phyloP scores from a whole-genome alignment of 1,284 basidiomycete species.

The Tylopilus sp. region DNA sequence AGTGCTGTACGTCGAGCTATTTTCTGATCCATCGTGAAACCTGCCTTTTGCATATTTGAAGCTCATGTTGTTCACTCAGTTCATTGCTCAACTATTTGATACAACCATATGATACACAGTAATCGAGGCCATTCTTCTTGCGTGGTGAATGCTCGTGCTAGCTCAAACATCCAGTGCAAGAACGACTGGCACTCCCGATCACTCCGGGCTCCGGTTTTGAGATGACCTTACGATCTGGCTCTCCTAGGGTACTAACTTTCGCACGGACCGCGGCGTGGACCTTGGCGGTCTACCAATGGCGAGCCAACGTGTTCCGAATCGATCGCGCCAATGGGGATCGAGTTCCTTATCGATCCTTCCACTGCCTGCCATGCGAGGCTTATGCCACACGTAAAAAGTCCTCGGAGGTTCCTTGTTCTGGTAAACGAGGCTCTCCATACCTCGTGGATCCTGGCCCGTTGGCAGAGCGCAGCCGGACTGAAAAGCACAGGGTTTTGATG shows the following conservation, averaged over 20 bases:
- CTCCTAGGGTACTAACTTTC: not conserved
- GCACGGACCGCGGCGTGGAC: not conserved
- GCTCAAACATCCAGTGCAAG: constrained; percentile 2
- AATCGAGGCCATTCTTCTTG: not conserved
- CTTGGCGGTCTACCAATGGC: constrained; percentile 12
- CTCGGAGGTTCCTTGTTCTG: not conserved
- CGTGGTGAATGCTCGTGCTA: not conserved
- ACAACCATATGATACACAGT: not conserved
- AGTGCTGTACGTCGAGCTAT: not conserved
- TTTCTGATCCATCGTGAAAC: not conserved
- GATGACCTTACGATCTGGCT: not conserved
- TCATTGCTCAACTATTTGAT: not conserved
- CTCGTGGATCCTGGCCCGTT: constrained; percentile 26
- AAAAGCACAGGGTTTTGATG: constrained; percentile 15
- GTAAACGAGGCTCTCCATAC: constrained; percentile 3
- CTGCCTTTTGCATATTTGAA: not conserved
- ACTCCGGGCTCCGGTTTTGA: not conserved
- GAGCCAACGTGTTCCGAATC: not conserved
- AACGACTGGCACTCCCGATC: not conserved
- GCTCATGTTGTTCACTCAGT: not conserved
- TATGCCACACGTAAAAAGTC: constrained; percentile 1
- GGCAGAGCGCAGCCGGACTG: constrained; percentile 13
- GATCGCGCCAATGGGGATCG: constrained; percentile 5
- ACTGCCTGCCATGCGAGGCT: constrained; percentile 1
- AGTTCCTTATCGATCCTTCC: not conserved